Conservation (phyloP, 768 basidiomycete species). For the Sarcodon aspratus region DNA sequence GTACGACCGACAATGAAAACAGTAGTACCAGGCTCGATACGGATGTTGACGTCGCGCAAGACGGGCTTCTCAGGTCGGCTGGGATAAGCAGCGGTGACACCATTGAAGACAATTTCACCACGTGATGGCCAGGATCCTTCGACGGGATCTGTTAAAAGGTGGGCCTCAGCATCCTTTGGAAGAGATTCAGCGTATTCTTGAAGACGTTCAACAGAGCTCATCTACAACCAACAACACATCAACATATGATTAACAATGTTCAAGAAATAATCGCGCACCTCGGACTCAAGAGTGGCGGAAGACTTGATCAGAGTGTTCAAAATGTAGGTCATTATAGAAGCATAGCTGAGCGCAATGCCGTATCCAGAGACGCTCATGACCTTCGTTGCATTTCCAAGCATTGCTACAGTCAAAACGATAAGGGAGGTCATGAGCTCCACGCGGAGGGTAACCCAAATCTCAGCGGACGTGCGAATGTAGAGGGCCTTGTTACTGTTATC, state of each 20-base stretch:
- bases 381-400: conserved; percentile 16
- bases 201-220: conserved; percentile 8
- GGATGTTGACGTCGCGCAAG: conserved; percentile 30
- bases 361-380: conserved; percentile 13
- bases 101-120: conserved; percentile 29
- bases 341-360: conserved; percentile 17
- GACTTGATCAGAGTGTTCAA: conserved; percentile 1
- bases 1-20: conserved; percentile 44
- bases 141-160: background rate
- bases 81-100: conserved; percentile 25
- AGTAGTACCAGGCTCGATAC: conserved; percentile 36
- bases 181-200: conserved; percentile 6
- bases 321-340: conserved; percentile 7
- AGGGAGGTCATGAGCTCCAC: conserved; percentile 18
- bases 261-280: background rate
- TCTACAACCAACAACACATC: background rate
- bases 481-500: conserved; percentile 17
- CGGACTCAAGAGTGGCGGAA: conserved; percentile 2
- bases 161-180: conserved; percentile 5
- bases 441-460: conserved; percentile 21
- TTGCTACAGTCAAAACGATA: conserved; percentile 13
- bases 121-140: conserved; percentile 24
- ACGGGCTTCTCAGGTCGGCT: conserved; percentile 31
- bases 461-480: conserved; percentile 15
- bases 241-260: background rate